Evolutionary conservation across 2,329 filamentous ascomycete species (phyloP), one percentile per base, ranked within the genome.

Genomic region (Botryotinia globosa): DNA sequence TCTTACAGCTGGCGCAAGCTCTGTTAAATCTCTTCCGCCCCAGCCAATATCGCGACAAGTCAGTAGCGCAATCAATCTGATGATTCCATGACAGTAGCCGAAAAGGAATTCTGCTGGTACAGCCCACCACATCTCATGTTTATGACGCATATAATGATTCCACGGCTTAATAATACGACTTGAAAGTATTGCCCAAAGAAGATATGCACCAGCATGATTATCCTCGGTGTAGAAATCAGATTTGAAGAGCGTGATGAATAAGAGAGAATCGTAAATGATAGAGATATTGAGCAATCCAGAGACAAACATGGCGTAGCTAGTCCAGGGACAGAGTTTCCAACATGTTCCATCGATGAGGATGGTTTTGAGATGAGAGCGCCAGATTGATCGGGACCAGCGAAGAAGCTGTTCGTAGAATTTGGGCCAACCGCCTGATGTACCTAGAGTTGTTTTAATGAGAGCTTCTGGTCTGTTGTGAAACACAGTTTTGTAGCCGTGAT

Each of bases 371-470:
- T 90, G 90, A 71, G 84, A 87, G 9, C 89, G 83, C 82, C 85
- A 90, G 0, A 86, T 89, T 0, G 87, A 88, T 2, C 89, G 83
- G 0, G 83, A 84, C 89, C 87, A 91, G 20, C 88, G 84, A 12
- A 85, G 69, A 58, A 87, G 85, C 75, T 91, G 88, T 0, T 79
- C 78, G 5, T 83, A 76, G 76, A 88, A 90, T 76, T 86, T 87
- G 4, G 22, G 5, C 59, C 63, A 72, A 18, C 69, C 69, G 81
- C 78, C 73, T 76, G 81, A 83, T 20, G 80, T 81, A 37, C 88
- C 88, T 3, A 91, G 80, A 0, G 83, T 85, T 0, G 88, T 90
- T 73, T 85, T 81, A 48, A 91, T 81, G 1, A 82, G 80, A 0
- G 85, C 82, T 3, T 87, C 83, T 0, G 81, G 76, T 7, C 83